Base-by-base conservation (phyloP, 202 grass and related monocot genomes). In the Cymbopogon flexuosus region DNA sequence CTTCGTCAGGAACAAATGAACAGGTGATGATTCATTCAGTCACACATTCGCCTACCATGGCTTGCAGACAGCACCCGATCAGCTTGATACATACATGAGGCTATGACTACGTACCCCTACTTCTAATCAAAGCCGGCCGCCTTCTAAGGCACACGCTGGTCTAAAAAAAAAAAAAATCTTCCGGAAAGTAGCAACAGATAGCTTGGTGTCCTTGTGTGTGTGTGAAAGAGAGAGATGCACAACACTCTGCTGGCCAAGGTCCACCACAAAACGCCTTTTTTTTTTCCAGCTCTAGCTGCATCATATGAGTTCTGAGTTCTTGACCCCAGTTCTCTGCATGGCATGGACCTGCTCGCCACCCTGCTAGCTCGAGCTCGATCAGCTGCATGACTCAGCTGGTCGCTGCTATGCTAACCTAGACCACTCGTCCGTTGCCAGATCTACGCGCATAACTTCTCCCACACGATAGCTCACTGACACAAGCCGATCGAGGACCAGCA, bases 341-440 rank as follows among this genome's bases (percentile, higher is more conserved):
- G 30, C 21, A 78, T 84, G 82, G 80, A 61, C 63, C 24, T 60
- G 71, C 21, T 4, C 5, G 52, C 34, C 15, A 31, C 45, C 45
- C 56, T 79, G 46, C 24, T 68, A 47, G 39, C 40, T 45, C 27
- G 27, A 27, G 27, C 27, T 27, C 27, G 27, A 27, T 27, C 31
- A 18, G 35, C 36, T 16, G 24, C 22, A 58, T 8, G 18, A 27
- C 14, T 34, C n/a, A 33, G 6, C 15, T 19, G 51, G 18, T 54
- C 51, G 2, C 51, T 56, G 51, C 51, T 56, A 56, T 10, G 43
- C 33, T 43, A 80, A 80, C 76, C 63, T 57, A 58, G 60, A 75
- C 77, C 49, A 61, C 84, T 80, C 47, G 23, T 31, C 51, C 10
- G 39, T 21, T 61, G 62, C 59, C 84, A 86, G 77, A 86, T 86